phyloP scores from a whole-genome alignment of 495 filamentous ascomycete genomes.

The Recurvomyces mirabilis region DNA sequence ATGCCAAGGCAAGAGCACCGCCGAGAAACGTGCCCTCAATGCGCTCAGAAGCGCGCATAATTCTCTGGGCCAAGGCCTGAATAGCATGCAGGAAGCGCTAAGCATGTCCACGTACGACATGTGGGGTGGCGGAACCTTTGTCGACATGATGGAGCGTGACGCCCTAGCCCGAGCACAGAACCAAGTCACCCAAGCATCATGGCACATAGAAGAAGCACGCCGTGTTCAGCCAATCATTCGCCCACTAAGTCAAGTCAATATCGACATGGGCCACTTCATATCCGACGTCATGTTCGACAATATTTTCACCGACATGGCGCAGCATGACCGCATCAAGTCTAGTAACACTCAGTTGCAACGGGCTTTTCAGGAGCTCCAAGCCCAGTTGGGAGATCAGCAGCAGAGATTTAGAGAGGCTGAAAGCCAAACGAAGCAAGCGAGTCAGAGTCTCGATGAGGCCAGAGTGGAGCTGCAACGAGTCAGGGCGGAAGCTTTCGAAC shows the following conservation, averaged over 20 bases:
- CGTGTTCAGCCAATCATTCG: constrained; percentile 24
- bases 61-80: not conserved
- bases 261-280: constrained; percentile 32
- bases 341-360: constrained; percentile 25
- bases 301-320: constrained; percentile 36
- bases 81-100: constrained; percentile 20
- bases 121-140: constrained; percentile 5
- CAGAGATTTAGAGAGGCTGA: constrained; percentile 19
- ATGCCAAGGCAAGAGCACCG: not conserved
- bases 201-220: constrained; percentile 26
- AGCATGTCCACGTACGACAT: constrained; percentile 15
- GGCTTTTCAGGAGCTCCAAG: constrained; percentile 20
- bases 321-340: constrained; percentile 37
- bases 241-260: constrained; percentile 19
- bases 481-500: constrained; percentile 13
- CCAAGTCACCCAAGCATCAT: constrained; percentile 28
- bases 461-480: constrained; percentile 30
- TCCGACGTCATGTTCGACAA: constrained; percentile 39
- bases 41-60: not conserved
- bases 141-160: constrained; percentile 30
- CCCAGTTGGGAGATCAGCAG: constrained; percentile 18
- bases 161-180: constrained; percentile 31
- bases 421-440: constrained; percentile 17
- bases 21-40: not conserved
- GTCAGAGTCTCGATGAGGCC: constrained; percentile 23